Base-by-base conservation (phyloP, 371 early-diverging fungal species). In the Zopfochytrium polystomum region DNA sequence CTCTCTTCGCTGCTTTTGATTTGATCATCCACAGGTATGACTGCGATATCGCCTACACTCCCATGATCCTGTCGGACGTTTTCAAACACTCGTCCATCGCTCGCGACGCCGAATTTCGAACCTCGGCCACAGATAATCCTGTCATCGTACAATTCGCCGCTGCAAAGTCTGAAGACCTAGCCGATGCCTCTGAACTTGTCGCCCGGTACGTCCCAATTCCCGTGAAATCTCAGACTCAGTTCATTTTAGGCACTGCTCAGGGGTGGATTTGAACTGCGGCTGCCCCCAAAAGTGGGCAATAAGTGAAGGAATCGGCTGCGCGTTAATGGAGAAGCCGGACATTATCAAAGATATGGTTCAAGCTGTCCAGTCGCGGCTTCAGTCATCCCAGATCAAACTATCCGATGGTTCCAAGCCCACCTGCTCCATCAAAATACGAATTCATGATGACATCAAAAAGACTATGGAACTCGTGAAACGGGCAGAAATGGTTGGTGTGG, bases 231-330 rank as follows among this genome's bases (percentile, higher is more conserved):
- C 33, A n/a, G n/a, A n/a, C n/a, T n/a, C n/a, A n/a, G n/a, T n/a
- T n/a, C n/a, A n/a, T 32, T 26, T 25, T 23, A 64, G 65, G 20
- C 62, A 62, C 48, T 32, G 48, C 43, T 72, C 67, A 29, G 77
- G 74, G 15, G 90, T 99, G 9, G 98, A 99, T 78, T 75, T 99
- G 33, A 99, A 99, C 64, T 84, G 98, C 44, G 99, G 99, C 7
- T 99, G 99, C 67, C 99, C 99, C 9, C 87, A 98, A 73, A 85
- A 87, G 53, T 97, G 99, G 76, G 99, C 99, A 13, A 84, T 85
- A 32, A 77, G 85, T 52, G 99, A 99, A 35, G 83, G 86, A 67
- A 98, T 99, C 72, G 99, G 99, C 0, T 87, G 96, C n/a, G 96
- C 79, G 62, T 75, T 99, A 62, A 90, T 92, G 85, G 75, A 77